Evolutionary conservation across 305 asterid genomes (phyloP), one percentile per base, ranked within the genome.

Genomic region (Solanum aculeatissimum): DNA sequence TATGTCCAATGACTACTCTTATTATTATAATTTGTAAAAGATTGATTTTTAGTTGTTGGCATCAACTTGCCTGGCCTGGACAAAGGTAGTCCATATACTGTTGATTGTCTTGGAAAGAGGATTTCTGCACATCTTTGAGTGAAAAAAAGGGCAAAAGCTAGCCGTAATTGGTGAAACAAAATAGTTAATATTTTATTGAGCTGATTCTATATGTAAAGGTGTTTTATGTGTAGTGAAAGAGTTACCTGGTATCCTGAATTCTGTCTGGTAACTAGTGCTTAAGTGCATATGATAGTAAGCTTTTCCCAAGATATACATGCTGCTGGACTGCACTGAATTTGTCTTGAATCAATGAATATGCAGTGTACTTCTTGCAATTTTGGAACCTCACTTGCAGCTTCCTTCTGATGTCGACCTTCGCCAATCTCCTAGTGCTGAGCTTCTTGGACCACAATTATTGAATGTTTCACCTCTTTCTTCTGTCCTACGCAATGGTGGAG

Each of bases 341-440:
- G 84, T 87, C 84, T 70, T 89, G 80, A 83, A 66, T 84, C 80
- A 78, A 86, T 89, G 82, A 86, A 74, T 86, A 8, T 90, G 92
- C 99, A 97, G 99, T 88, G 98, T 95, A 82, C 98, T 97, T 87
- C 99, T 97, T 85, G 90, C 95, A 69, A 92, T 97, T 90, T 89
- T 97, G 92, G 98, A 93, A 81, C 93, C 97, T 91, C 97, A 91
- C 91, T 89, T 97, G 95, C 98, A 91, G 88, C 90, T 97, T 88
- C 99, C 98, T 90, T 89, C 91, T 85, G 97, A 91, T 85, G 91
- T 97, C 81, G 98, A 97, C 87, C 88, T 85, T 66, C 84, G 89
- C 89, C 92, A 90, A 85, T 89, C 87, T 88, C 83, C 93, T 86
- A 90, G 86, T 85, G 49, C 89, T 72, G 94, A 88, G 78, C 83